Evolutionary conservation across 2,329 filamentous ascomycete genomes (phyloP).

Genomic region (Cytospora piceae): DNA sequence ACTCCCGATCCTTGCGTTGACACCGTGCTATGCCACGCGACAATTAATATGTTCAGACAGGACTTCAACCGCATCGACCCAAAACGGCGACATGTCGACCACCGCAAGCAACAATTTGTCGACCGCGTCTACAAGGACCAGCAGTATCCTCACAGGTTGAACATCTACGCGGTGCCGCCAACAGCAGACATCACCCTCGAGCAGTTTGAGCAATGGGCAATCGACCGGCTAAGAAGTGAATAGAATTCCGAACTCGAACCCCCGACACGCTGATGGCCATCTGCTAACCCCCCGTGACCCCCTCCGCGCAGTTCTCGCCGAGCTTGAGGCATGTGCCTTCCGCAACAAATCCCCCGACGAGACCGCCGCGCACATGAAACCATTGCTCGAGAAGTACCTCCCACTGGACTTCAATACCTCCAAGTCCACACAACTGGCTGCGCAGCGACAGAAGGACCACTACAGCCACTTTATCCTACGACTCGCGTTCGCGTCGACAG

Average conservation of each 20-base stretch:
- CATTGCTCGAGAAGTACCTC: slow-evolving; percentile 84
- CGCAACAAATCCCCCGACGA: slow-evolving; percentile 86
- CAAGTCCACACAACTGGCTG: slow-evolving; percentile 57
- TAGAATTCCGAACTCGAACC: not conserved
- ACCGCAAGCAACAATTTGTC: slow-evolving; percentile 87
- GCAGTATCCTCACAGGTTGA: slow-evolving; percentile 83
- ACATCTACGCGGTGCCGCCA: slow-evolving; percentile 87
- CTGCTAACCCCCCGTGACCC: slow-evolving; percentile 30
- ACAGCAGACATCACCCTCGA: slow-evolving; percentile 95
- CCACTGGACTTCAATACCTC: slow-evolving; percentile 79
- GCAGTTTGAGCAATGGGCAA: slow-evolving; percentile 98
- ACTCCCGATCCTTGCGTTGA: not conserved
- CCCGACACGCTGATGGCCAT: not conserved
- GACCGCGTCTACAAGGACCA: slow-evolving; percentile 75
- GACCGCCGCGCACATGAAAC: slow-evolving; percentile 80
- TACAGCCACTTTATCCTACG: slow-evolving; percentile 97
- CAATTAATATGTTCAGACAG: slow-evolving; percentile 50
- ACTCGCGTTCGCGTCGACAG: slow-evolving; percentile 87
- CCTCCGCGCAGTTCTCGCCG: slow-evolving; percentile 69
- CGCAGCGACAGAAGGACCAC: slow-evolving; percentile 90
- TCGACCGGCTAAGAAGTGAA: slow-evolving; percentile 81
- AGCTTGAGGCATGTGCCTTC: slow-evolving; percentile 93
- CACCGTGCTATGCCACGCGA: not conserved
- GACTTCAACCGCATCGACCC: slow-evolving; percentile 59
- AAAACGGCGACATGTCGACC: slow-evolving; percentile 78